phyloP scores from a whole-genome alignment of 495 filamentous ascomycete species.

The Cenococcum geophilum region DNA sequence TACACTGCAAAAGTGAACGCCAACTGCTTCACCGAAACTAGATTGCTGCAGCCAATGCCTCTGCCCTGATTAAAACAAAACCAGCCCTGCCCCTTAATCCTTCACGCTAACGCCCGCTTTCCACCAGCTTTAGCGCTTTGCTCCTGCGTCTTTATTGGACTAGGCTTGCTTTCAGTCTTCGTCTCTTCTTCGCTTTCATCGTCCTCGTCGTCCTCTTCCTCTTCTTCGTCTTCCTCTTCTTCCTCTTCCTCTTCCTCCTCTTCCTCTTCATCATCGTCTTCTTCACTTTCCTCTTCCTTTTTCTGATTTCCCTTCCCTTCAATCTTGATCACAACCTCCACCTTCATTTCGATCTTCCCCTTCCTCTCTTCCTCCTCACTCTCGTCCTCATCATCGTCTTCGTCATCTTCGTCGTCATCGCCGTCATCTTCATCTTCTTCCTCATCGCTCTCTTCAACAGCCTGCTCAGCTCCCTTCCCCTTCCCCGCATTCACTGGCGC shows the following conservation, averaged over 20 bases:
- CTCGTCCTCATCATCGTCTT: conserved; percentile 19
- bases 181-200: conserved; percentile 3
- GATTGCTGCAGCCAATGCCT: too few relatives aligned
- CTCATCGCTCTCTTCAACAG: conserved; percentile 9
- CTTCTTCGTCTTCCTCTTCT: conserved; percentile 7
- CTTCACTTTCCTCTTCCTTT: conserved; percentile 9
- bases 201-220: conserved; percentile 6
- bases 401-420: conserved; percentile 10
- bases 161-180: not conserved
- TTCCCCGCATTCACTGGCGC: conserved; percentile 7
- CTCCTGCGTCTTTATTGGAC: conserved; percentile 21
- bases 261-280: conserved; percentile 19
- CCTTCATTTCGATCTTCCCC: conserved; percentile 25
- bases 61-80: too few relatives aligned
- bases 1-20: too few relatives aligned
- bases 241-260: conserved; percentile 21
- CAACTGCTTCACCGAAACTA: too few relatives aligned
- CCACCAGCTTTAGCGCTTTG: conserved; percentile 31
- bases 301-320: not conserved
- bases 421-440: conserved; percentile 14
- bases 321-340: conserved; percentile 29
- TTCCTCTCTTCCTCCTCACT: conserved; percentile 28
- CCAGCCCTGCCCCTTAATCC: conserved; percentile 16
- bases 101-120: conserved; percentile 33
- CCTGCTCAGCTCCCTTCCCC: not conserved